phyloP scores from a whole-genome alignment of 1,139 yeast species.

The Debaryomyces fabryi region DNA sequence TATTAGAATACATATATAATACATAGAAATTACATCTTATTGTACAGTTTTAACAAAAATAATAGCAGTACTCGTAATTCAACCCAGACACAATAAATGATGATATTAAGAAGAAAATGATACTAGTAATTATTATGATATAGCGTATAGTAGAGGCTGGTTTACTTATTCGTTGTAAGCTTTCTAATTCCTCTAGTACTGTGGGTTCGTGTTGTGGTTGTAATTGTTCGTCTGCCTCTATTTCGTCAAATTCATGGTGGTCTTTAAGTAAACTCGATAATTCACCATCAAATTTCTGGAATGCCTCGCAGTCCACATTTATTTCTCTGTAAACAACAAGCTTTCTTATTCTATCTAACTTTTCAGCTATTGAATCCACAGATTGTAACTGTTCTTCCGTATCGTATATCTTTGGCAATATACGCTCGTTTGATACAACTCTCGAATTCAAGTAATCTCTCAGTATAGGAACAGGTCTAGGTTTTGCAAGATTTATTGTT shows the following conservation, averaged over 20 bases:
- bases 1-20: constrained; percentile 12
- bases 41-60: constrained; percentile 28
- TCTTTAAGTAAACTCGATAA: not conserved
- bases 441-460: constrained; percentile 1
- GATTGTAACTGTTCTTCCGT: not conserved
- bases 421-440: not conserved
- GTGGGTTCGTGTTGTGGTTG: constrained; percentile 9
- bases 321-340: not conserved
- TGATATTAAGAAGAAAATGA: constrained; percentile 18
- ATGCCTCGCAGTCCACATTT: constrained; percentile 2
- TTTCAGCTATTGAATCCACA: constrained; percentile 2
- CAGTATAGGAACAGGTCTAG: constrained; percentile 8
- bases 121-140: constrained; percentile 13
- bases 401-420: not conserved
- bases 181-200: constrained; percentile 7
- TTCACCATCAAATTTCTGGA: constrained; percentile 1
- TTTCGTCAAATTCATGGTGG: not conserved
- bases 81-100: constrained; percentile 33
- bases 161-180: constrained; percentile 8
- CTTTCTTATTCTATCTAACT: constrained; percentile 5
- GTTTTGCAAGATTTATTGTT: constrained; percentile 2
- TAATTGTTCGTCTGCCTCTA: constrained; percentile 1
- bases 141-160: constrained; percentile 5
- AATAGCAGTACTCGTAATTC: constrained; percentile 42
- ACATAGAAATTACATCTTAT: constrained; percentile 11